These are phyloP conservation scores for Wallacemonas sp. DNA, from an alignment of 208 protist species.

Conservation along the genomic window DNA sequence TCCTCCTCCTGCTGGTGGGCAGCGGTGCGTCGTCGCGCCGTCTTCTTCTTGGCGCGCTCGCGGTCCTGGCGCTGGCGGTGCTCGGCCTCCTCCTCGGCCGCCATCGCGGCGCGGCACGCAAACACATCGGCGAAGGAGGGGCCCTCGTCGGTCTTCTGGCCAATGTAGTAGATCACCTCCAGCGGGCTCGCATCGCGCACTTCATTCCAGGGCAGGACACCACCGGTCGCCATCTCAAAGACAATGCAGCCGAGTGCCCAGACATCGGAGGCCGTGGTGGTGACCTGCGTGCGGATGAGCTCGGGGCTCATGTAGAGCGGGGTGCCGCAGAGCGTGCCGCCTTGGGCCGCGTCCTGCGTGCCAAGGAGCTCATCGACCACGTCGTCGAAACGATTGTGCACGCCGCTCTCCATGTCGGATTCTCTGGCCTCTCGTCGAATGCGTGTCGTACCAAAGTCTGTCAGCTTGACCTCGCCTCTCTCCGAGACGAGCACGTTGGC, in stretches of 20 bases:
- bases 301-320: constrained; percentile 89
- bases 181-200: constrained; percentile 47
- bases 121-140: constrained; percentile 49
- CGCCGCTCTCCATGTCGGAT: neutral
- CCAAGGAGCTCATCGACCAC: constrained; percentile 14
- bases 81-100: constrained; percentile 20
- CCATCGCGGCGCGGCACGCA: constrained; percentile 17
- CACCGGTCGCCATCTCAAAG: constrained; percentile 89
- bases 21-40: too few relatives aligned
- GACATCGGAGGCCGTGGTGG: constrained; percentile 80
- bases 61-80: neutral
- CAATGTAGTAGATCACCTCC: constrained; percentile 72
- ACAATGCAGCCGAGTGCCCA: constrained; percentile 91
- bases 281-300: constrained; percentile 58
- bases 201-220: constrained; percentile 67
- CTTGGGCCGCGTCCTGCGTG: neutral
- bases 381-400: neutral
- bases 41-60: neutral
- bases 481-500: constrained; percentile 86
- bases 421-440: constrained; percentile 25
- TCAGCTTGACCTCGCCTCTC: constrained; percentile 84
- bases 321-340: constrained; percentile 58
- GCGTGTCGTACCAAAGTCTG: constrained; percentile 90
- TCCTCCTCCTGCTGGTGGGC: too few relatives aligned
- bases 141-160: constrained; percentile 26